A percentile compares a stretch with the other conserved stretches of the same genome.
Conservation (phyloP, 306 rosid genomes). For the Biancaea sappan region DNA sequence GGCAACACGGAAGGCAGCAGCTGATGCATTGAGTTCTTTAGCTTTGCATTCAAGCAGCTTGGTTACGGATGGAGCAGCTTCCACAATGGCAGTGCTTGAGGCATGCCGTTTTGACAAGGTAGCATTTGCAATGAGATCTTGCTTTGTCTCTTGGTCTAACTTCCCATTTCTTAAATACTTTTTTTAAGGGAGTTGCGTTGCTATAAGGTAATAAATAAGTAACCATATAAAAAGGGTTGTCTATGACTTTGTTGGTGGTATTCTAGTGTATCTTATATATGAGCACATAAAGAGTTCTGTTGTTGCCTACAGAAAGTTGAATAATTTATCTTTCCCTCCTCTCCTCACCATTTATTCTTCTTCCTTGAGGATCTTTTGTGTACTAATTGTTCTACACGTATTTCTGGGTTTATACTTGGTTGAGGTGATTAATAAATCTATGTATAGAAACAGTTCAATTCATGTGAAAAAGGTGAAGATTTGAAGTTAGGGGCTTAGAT, state of each 20-base stretch:
- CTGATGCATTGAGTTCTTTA: constrained; percentile 72
- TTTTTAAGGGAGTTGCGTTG: not conserved
- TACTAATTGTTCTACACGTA: not conserved
- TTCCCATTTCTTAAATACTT: not conserved
- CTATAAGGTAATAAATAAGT: not conserved
- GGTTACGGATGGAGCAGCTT: constrained; percentile 56
- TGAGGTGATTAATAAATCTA: not conserved
- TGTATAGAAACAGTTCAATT: not conserved
- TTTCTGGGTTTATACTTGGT: not conserved
- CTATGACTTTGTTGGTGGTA: constrained; percentile 4
- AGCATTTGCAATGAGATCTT: constrained; percentile 36
- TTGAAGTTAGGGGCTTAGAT: not conserved
- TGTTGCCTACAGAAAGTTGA: constrained; percentile 19
- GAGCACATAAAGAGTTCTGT: not conserved
- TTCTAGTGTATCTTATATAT: constrained; percentile 13
- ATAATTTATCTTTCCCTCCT: not conserved
- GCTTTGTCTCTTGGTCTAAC: not conserved
- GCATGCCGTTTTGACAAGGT: constrained; percentile 97
- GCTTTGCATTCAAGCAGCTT: constrained; percentile 82
- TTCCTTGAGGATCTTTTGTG: not conserved
- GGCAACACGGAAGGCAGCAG: constrained; percentile 99
- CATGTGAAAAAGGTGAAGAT: too few relatives aligned
- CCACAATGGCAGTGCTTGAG: constrained; percentile 73
- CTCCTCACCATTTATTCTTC: not conserved
- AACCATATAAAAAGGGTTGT: not conserved